A percentile compares a stretch with the other conserved stretches of the same genome.
Evolutionary conservation across 305 asterid genomes (phyloP).

Genomic region (Rubia occidens): DNA sequence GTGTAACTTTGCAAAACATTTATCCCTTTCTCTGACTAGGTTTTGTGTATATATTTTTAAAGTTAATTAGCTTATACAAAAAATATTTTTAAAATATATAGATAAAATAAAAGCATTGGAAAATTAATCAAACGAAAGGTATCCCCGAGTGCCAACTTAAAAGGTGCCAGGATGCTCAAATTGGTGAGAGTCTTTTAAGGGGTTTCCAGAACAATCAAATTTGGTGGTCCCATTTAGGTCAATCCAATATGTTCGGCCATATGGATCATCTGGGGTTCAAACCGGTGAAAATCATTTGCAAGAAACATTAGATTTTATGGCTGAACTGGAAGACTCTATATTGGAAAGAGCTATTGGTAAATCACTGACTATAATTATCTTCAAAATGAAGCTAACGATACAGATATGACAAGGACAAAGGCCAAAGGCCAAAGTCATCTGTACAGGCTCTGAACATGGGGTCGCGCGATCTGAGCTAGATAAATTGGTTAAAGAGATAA

Average conservation of each 20-base stretch:
- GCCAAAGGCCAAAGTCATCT: slow-evolving; percentile 26
- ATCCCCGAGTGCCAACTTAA: no score
- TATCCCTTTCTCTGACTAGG: no score
- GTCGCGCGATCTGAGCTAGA: background rate
- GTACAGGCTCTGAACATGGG: background rate
- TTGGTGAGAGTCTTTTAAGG: slow-evolving; percentile 12
- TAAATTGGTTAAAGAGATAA: background rate
- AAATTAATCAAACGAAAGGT: no score
- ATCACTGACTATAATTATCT: slow-evolving; percentile 37
- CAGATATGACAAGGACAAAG: slow-evolving; percentile 40
- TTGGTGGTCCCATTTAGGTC: slow-evolving; percentile 25
- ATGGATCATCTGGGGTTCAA: no score
- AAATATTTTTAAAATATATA: no score
- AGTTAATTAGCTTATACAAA: no score
- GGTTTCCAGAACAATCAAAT: slow-evolving; percentile 24
- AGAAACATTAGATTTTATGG: slow-evolving; percentile 23
- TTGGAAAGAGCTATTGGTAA: slow-evolving; percentile 49
- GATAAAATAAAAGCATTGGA: no score
- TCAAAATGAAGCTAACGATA: slow-evolving; percentile 39
- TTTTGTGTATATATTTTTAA: no score
- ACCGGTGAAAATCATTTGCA: no score
- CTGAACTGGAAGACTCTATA: slow-evolving; percentile 17
- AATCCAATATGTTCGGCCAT: slow-evolving; percentile 7
- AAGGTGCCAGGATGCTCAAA: background rate
- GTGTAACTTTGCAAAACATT: no score